Conservation (phyloP, 306 rosid genomes). For the Cucumis cinereus region DNA sequence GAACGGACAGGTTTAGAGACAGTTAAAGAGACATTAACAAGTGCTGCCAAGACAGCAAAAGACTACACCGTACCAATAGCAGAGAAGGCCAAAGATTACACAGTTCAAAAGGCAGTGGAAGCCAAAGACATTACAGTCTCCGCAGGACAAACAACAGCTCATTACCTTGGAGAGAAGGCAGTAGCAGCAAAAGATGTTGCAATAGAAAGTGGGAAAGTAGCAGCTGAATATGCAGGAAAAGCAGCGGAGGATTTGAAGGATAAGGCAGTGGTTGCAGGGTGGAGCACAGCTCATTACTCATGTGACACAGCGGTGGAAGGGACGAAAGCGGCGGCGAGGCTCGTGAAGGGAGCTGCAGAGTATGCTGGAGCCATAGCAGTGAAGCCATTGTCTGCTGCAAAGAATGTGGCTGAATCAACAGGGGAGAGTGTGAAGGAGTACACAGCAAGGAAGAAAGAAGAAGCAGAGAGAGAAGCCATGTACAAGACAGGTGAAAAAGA, state of each 20-base stretch:
- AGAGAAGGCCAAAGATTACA: constrained; percentile 30
- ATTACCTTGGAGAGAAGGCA: constrained; percentile 30
- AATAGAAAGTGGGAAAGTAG: constrained; percentile 24
- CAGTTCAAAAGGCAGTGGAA: constrained; percentile 16
- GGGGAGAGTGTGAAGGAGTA: constrained; percentile 59
- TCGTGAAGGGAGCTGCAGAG: constrained; percentile 35
- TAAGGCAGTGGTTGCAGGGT: constrained; percentile 38
- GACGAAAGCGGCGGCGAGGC: constrained; percentile 28
- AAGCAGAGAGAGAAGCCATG: constrained; percentile 26
- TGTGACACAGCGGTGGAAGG: constrained; percentile 52
- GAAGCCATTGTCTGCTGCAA: constrained; percentile 30
- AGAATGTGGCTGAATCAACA: constrained; percentile 32
- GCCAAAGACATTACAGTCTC: constrained; percentile 18
- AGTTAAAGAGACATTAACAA: constrained; percentile 19
- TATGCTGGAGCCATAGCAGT: constrained; percentile 43
- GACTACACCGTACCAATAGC: constrained; percentile 30
- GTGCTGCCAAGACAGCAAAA: constrained; percentile 19
- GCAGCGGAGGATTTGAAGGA: constrained; percentile 47
- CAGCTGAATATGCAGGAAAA: constrained; percentile 23
- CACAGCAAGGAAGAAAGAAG: constrained; percentile 67
- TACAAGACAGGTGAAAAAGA: constrained; percentile 19
- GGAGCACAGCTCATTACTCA: constrained; percentile 51
- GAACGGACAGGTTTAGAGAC: constrained; percentile 21
- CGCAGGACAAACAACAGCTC: constrained; percentile 19
- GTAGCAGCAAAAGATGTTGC: constrained; percentile 28